Base-by-base conservation (phyloP, 1,139 yeast genomes). In the Debaryomyces coudertii region DNA sequence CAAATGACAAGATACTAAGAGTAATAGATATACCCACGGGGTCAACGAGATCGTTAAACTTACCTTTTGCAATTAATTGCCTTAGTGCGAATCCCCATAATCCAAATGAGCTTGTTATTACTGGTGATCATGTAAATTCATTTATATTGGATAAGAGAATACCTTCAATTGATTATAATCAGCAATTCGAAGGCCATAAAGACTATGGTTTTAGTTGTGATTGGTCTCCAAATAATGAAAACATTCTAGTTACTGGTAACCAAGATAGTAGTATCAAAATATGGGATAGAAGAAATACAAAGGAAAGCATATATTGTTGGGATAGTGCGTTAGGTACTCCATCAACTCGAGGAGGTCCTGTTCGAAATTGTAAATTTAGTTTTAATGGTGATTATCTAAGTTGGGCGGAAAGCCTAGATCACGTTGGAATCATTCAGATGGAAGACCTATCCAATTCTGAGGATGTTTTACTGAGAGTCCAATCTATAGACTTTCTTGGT, bases 161-260 rank as follows among this genome's bases (percentile, higher is more conserved):
- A 8, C 50, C 48, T 6, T 43, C 45, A 23, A 47, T 52, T 20
- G 48, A 51, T 7, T 45, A 53, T 47, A 59, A 38, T 48, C 51
- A 23, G 29, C 55, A 37, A 24, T 60, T 76, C 30, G 47, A 47
- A 16, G 85, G 83, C 2, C 87, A 82, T 57, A 60, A 63, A 40
- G 87, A 82, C 56, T 81, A 61, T 56, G 79, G 84, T 3, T 83
- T 82, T 54, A 72, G 83, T 40, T 82, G 86, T 57, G 87, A 82
- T 50, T 83, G 87, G 87, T 68, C 73, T 5, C 66, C 69, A 1
- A 47, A 51, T 2, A 66, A 75, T 50, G 79, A 75, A 23, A 63
- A 76, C 41, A 53, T 69, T 4, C 52, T 82, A 14, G 73, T 80
- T 7, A 76, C 85, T 0, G 87, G 87, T 3, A 80, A 77, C 54